Conservation (phyloP, 305 asterid species). For the Solanum hybrid region DNA sequence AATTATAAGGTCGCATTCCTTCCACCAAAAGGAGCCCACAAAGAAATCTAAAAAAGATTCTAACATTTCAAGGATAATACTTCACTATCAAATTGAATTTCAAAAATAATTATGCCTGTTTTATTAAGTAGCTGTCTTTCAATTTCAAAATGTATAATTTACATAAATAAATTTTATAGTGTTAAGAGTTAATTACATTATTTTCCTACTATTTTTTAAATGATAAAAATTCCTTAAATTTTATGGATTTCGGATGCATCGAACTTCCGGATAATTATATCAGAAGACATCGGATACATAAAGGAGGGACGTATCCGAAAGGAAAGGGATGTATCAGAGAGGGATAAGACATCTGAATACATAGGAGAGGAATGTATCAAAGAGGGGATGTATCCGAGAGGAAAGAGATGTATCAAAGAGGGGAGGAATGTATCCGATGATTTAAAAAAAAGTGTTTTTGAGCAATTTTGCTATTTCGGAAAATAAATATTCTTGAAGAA, state of each 20-base stretch:
- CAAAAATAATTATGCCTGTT: not conserved
- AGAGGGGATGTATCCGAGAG: too few species aligned
- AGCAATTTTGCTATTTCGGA: not conserved
- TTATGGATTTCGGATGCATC: not conserved
- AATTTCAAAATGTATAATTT: not conserved
- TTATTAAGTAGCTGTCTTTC: not conserved
- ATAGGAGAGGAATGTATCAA: not conserved
- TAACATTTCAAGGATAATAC: not conserved
- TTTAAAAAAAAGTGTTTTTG: not conserved
- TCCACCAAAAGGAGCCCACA: not conserved
- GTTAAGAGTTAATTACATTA: not conserved
- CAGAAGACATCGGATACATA: too few species aligned
- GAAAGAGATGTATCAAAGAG: too few species aligned
- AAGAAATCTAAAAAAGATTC: not conserved
- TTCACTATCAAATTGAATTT: not conserved
- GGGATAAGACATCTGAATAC: not conserved
- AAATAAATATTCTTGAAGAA: not conserved
- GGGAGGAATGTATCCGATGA: too few species aligned
- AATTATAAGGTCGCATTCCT: not conserved
- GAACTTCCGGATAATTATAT: too few species aligned
- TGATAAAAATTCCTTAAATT: too few species aligned
- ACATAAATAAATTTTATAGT: too few species aligned
- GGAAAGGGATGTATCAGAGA: not conserved
- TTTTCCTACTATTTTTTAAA: too few species aligned
- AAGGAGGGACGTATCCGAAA: not conserved